phyloP scores from a whole-genome alignment of 495 filamentous ascomycete genomes.

The Aspergillus avenaceus region DNA sequence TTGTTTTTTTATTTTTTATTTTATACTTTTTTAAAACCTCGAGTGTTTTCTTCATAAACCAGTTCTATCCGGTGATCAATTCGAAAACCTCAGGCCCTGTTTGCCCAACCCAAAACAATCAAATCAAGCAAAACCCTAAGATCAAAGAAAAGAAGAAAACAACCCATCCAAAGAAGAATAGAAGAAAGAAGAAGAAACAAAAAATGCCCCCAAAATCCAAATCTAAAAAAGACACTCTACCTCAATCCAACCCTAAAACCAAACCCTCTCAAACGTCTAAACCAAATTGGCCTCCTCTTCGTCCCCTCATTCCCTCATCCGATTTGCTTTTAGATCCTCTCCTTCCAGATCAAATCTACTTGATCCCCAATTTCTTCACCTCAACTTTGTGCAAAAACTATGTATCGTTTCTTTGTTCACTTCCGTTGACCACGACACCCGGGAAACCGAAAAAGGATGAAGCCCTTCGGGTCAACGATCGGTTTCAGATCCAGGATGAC shows the following conservation, averaged over 20 bases:
- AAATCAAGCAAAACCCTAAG: not conserved
- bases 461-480: slow-evolving; percentile 84
- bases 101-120: not conserved
- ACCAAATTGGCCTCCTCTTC: slow-evolving; percentile 76
- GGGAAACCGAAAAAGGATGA: slow-evolving; percentile 80
- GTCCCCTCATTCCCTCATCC: slow-evolving; percentile 62
- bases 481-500: slow-evolving; percentile 78
- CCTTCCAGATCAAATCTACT: slow-evolving; percentile 65
- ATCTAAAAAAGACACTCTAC: slow-evolving; percentile 13
- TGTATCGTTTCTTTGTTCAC: slow-evolving; percentile 66
- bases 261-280: slow-evolving; percentile 19
- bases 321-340: slow-evolving; percentile 59
- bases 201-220: slow-evolving; percentile 23
- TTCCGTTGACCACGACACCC: slow-evolving; percentile 78
- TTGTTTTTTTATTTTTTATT: too few species aligned
- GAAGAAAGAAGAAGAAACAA: slow-evolving; percentile 5
- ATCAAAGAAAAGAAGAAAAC: slow-evolving; percentile 3
- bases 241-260: slow-evolving; percentile 12
- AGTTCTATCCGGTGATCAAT: too few species aligned
- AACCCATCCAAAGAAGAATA: too few species aligned
- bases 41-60: too few species aligned
- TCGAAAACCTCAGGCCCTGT: too few species aligned
- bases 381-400: slow-evolving; percentile 77
- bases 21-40: too few species aligned
- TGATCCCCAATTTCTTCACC: slow-evolving; percentile 75